Percentiles rank a stretch among this genome's conserved stretches.
Evolutionary conservation across 257 asterid species (phyloP).

Genomic region (Solanum paucissectum): DNA sequence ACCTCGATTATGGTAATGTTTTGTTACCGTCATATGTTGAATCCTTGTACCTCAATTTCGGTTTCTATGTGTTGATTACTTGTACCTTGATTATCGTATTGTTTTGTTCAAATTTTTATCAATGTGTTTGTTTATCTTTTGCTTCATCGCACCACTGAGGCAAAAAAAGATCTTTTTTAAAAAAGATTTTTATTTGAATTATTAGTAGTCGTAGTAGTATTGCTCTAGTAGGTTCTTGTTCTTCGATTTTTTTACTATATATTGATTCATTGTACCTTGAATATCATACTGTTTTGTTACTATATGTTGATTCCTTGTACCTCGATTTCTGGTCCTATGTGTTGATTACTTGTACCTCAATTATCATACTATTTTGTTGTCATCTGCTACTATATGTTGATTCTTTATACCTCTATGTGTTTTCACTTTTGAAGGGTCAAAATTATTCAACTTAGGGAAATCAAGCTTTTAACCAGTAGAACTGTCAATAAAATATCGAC

Average conservation of each 20-base stretch:
- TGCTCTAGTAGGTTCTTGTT: background rate
- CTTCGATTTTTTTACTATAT: background rate
- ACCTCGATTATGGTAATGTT: background rate
- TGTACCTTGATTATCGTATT: background rate
- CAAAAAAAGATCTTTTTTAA: background rate
- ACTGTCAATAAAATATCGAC: background rate
- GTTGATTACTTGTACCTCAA: background rate
- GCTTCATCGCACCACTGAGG: background rate
- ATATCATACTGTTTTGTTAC: background rate
- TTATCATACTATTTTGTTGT: background rate
- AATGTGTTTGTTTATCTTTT: background rate
- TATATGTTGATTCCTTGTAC: background rate
- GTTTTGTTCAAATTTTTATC: background rate
- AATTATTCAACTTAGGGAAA: background rate
- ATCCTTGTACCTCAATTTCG: background rate
- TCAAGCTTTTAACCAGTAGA: background rate
- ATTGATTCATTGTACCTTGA: background rate
- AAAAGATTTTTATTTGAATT: background rate
- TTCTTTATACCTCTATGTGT: background rate
- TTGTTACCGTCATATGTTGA: background rate
- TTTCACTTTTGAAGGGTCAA: background rate
- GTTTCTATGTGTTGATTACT: background rate
- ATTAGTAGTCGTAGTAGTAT: background rate
- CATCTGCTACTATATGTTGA: background rate
- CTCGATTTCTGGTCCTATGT: too few species aligned